Conservation (phyloP, 495 filamentous ascomycete species). For the Entonaema liquescens region DNA sequence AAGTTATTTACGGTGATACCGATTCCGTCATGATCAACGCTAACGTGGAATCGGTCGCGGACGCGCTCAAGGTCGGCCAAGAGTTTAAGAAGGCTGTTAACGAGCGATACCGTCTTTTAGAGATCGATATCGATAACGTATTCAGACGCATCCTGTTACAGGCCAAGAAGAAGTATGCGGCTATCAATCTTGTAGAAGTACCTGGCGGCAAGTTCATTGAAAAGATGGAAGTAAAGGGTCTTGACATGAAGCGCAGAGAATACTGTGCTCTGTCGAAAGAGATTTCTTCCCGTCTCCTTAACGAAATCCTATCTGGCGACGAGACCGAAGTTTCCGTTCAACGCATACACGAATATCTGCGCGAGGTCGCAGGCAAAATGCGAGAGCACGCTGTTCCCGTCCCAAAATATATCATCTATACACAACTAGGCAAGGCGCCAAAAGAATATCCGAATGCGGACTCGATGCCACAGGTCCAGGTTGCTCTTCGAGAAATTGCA, state of each 20-base stretch:
- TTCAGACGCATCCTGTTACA: slow-evolving; percentile 93
- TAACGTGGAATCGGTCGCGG: slow-evolving; percentile 90
- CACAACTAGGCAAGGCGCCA: slow-evolving; percentile 93
- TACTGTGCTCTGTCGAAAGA: slow-evolving; percentile 96
- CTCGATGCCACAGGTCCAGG: slow-evolving; percentile 97
- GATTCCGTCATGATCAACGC: slow-evolving; percentile 99
- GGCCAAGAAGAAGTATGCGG: slow-evolving; percentile 99
- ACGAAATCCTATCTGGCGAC: slow-evolving; percentile 92
- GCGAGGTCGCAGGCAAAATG: slow-evolving; percentile 83
- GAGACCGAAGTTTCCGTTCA: slow-evolving; percentile 88
- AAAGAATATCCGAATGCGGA: slow-evolving; percentile 92
- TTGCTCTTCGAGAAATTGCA: slow-evolving; percentile 86
- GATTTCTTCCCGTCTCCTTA: slow-evolving; percentile 81
- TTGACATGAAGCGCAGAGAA: slow-evolving; percentile 97
- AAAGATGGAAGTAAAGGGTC: slow-evolving; percentile 96
- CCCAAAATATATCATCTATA: slow-evolving; percentile 95
- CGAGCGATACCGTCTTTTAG: slow-evolving; percentile 84
- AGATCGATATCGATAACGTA: slow-evolving; percentile 98
- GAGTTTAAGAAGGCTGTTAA: slow-evolving; percentile 78
- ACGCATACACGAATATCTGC: slow-evolving; percentile 91
- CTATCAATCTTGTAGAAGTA: slow-evolving; percentile 86
- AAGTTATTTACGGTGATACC: slow-evolving; percentile 98
- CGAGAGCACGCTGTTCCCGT: slow-evolving; percentile 74
- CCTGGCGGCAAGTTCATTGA: slow-evolving; percentile 89
- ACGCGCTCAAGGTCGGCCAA: slow-evolving; percentile 85